A percentile compares a stretch with the other conserved stretches of the same genome.
phyloP scores from a whole-genome alignment of 768 basidiomycete genomes.

The Amanita fuliginea region DNA sequence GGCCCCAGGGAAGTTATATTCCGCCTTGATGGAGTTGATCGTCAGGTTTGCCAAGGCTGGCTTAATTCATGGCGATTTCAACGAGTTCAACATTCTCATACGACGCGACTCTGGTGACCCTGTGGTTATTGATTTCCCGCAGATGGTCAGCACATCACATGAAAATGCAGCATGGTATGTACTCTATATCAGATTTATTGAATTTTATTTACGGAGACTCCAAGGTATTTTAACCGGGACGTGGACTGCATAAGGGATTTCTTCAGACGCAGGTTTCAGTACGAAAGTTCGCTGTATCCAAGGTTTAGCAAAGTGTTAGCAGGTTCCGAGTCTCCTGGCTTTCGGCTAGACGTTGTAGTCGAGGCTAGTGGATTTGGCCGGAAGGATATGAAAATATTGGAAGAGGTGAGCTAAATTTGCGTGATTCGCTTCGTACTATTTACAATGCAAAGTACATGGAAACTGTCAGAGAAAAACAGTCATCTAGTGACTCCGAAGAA shows the following conservation, averaged over 20 bases:
- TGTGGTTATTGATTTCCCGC: conserved; percentile 95
- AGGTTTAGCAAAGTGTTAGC: conserved; percentile 61
- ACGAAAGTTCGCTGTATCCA: conserved; percentile 86
- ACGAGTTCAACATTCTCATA: conserved; percentile 98
- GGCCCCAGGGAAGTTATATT: conserved; percentile 86
- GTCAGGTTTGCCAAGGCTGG: conserved; percentile 90
- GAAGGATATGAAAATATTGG: conserved; percentile 71
- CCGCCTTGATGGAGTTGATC: conserved; percentile 87
- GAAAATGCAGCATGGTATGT: conserved; percentile 91
- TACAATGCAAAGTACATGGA: conserved; percentile 53
- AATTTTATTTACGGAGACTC: conserved; percentile 7
- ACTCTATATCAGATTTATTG: conserved; percentile 5
- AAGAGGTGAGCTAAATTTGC: conserved; percentile 51
- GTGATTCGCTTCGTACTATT: conserved; percentile 11
- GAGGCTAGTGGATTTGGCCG: conserved; percentile 90
- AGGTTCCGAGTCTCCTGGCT: conserved; percentile 35
- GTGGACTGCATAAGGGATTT: conserved; percentile 94
- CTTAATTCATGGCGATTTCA: conserved; percentile 98
- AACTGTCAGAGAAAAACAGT: conserved; percentile 25
- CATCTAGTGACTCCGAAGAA: conserved; percentile 11
- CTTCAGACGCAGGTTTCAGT: conserved; percentile 84
- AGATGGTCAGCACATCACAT: conserved; percentile 98
- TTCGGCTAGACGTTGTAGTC: conserved; percentile 82
- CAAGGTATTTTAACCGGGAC: conserved; percentile 97
- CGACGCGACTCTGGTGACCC: conserved; percentile 63